Evolutionary conservation across 345 rosid species (phyloP), one percentile per base, ranked within the genome.

Genomic region (Pelargonium nanum): DNA sequence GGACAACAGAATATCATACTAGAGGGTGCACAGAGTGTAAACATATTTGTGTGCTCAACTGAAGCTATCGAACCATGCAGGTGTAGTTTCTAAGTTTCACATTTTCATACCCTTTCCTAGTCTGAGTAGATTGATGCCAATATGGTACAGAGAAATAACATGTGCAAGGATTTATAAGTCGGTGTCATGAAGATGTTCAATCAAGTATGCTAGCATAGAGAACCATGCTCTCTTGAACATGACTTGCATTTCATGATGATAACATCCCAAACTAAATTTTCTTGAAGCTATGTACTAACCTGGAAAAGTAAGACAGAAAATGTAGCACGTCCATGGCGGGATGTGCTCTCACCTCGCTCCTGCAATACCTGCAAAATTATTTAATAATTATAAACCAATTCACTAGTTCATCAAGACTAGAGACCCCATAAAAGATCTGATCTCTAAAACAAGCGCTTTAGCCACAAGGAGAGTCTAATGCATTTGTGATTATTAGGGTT

Each of bases 301-400:
- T 93, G 99, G 72, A 93, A 93, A 59, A 93, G 94, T 75, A 93
- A 75, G 77, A 89, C 99, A 45, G 97, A 93, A 77, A 93, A 89
- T 68, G 99, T 83, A 63, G 99, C 99, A 32, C 99, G 96, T 57
- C 99, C 99, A 87, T 93, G 99, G 55, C 96, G 94, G 6, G 97
- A 93, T 70, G 97, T 93, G 76, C 97, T 93, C 84, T 93, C 99
- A 58, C 97, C 96, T 55, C 99, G 82, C 78, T 93, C 99, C 67
- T 89, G 99, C 77, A 93, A 83, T 65, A 93, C 99, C 99, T 93
- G 83, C 65, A 78, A 19, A 70, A 50, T 26, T 26, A 57, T 53
- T 51, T 26, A 15, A 64, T 55, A 48, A 56, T 68, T 48, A n/a
- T n/a, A n/a, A n/a, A n/a, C n/a, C n/a, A 67, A 57, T 58, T 59